Evolutionary conservation across 805 yeast species (phyloP), one percentile per base, ranked within the genome.

Genomic region (Clavispora santaluciae): DNA sequence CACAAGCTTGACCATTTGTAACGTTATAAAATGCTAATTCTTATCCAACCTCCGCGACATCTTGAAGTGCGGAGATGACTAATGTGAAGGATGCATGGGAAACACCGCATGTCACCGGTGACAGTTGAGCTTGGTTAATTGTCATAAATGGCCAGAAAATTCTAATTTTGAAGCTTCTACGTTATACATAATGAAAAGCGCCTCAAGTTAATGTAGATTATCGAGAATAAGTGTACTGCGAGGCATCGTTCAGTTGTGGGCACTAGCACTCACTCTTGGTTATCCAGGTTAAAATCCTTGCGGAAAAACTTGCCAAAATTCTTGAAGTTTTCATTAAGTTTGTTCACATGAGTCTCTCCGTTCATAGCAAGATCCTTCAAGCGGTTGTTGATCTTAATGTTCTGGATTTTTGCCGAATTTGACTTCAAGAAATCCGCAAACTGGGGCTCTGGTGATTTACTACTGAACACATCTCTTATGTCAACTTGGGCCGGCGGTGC

Each of bases 301-400:
- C 72, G 47, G 53, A 69, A 67, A 37, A 69, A 60, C 55, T 83
- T 76, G 7, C 87, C 86, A 44, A 83, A 72, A 45, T 68, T 77
- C 53, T 73, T 76, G 59, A 81, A 72, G 47, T 81, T 82, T 54
- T 83, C 88, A 55, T 81, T 81, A 40, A 83, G 56, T 50, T 76
- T 81, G 56, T 68, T 81, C 20, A 80, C 80, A 42, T 78, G 78
- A 33, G 71, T 78, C 44, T 82, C 88, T 25, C 83, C 74, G 36
- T 61, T 67, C 23, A 68, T 39, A 3, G 74, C 69, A 44, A 76
- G 72, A 46, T 74, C 67, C 53, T 74, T 38, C 53, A 74, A 49
- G 3, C 53, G 46, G n/a, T 49, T 51, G 60, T 66, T 64, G 61
- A 72, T 60, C 58, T 76, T 65, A 57, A 66, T 49, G 37, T 70